phyloP scores from a whole-genome alignment of 345 rosid species.

The Eucalyptus sp. region DNA sequence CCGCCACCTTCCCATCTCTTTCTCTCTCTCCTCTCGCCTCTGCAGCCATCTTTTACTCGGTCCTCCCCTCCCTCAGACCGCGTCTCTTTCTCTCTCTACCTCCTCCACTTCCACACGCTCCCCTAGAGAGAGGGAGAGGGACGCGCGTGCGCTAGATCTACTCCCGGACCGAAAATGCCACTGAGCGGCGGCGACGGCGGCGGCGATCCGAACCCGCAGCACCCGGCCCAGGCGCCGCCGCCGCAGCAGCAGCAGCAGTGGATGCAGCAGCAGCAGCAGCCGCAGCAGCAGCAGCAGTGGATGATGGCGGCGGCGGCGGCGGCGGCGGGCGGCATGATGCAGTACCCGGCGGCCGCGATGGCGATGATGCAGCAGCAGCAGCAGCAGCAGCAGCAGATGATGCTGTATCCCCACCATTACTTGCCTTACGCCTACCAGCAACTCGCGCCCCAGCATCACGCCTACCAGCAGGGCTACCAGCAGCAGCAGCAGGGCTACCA shows the following conservation, averaged over 20 bases:
- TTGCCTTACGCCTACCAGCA: conserved; percentile 34
- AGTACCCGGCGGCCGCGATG: conserved; percentile 83
- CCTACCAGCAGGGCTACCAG: background rate
- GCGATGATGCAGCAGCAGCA: conserved; percentile 94
- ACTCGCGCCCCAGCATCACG: conserved; percentile 13
- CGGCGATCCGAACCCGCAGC: conserved; percentile 29
- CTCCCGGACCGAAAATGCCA: background rate
- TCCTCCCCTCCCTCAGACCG: background rate
- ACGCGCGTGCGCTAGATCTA: background rate
- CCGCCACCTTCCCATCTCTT: background rate
- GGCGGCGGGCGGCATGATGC: conserved; percentile 12
- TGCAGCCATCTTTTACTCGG: background rate
- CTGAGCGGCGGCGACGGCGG: conserved; percentile 26
- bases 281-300: conserved; percentile 29
- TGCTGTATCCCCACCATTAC: conserved; percentile 78
- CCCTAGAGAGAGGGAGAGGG: background rate
- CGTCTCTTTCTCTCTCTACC: background rate
- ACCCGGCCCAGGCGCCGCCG: background rate
- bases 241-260: background rate
- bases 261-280: conserved; percentile 18
- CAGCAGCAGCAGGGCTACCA: conserved; percentile 6
- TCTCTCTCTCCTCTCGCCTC: background rate
- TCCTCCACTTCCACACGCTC: background rate
- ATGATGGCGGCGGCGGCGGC: conserved; percentile 53
- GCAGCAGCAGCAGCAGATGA: conserved; percentile 93